These are phyloP conservation scores for Prorocentrum cordatum DNA, from an alignment of 169 alveolate species.

Conservation along the genomic window DNA sequence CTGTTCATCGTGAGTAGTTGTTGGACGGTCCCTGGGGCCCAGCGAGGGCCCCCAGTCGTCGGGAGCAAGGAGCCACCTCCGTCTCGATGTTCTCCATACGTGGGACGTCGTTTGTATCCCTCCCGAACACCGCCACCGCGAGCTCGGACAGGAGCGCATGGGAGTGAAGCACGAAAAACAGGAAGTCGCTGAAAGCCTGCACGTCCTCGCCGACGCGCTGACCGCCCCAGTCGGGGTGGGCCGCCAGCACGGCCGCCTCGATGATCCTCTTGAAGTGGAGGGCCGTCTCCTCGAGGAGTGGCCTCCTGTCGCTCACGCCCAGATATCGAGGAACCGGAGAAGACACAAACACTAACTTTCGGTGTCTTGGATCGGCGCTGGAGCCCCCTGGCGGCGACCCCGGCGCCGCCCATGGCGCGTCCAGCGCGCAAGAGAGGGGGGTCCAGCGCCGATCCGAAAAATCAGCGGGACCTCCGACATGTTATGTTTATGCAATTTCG, in stretches of 20 bases:
- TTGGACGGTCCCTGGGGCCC: no score
- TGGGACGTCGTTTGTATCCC: no score
- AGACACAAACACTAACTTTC: not conserved
- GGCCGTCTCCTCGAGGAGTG: constrained; percentile 1
- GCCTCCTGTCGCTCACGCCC: not conserved
- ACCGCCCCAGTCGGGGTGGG: constrained; percentile 30
- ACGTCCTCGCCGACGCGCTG: constrained; percentile 36
- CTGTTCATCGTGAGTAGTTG: no score
- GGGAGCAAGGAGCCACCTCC: no score
- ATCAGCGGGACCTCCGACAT: not conserved
- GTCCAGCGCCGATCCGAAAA: not conserved
- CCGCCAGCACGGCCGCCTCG: constrained; percentile 35
- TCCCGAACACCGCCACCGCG: no score
- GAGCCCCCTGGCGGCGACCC: not conserved
- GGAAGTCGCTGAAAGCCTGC: constrained; percentile 39
- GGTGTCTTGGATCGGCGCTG: not conserved
- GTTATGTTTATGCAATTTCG: not conserved
- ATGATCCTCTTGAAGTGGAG: constrained; percentile 12
- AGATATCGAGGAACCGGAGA: not conserved
- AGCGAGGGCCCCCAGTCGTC: no score
- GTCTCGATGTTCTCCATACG: no score
- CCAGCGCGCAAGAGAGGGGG: no score
- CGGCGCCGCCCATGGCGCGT: not conserved
- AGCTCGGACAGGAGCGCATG: no score
- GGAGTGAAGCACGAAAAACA: constrained; percentile 14